These are phyloP conservation scores for Ichthyophthirius multifiliis DNA, from an alignment of 169 alveolate species.

Conservation along the genomic window DNA sequence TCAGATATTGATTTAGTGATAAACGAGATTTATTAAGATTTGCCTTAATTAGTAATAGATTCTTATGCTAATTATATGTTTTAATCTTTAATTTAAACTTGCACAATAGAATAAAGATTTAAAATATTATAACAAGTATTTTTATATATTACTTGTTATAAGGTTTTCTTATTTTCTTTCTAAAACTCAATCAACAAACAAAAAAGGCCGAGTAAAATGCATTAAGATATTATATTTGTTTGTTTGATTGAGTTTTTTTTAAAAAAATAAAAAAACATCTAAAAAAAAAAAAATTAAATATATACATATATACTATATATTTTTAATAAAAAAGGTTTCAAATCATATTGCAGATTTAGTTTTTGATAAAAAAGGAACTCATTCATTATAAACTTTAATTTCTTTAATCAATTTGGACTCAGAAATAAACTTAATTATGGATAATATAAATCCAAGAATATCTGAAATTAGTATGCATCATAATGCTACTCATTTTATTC, in stretches of 20 bases:
- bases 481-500: slow-evolving; percentile 10
- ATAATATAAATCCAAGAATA: not conserved
- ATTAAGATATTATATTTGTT: too few species aligned
- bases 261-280: too few species aligned
- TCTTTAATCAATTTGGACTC: not conserved
- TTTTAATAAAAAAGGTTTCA: not conserved
- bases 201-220: too few species aligned
- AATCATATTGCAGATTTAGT: not conserved
- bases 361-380: slow-evolving; percentile 16
- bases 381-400: not conserved
- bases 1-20: slow-evolving; percentile 3
- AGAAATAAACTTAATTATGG: not conserved
- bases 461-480: not conserved
- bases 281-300: too few species aligned
- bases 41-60: slow-evolving; percentile 1
- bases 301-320: not conserved
- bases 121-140: not conserved
- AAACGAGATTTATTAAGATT: slow-evolving; percentile 4
- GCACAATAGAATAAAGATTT: not conserved
- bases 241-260: too few species aligned
- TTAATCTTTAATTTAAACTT: slow-evolving; percentile 9
- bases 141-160: not conserved
- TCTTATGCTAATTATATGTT: slow-evolving; percentile 21
- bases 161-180: not conserved
- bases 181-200: too few species aligned